Conservation (phyloP, 208 protist species). For the Naegleria gruberi region DNA sequence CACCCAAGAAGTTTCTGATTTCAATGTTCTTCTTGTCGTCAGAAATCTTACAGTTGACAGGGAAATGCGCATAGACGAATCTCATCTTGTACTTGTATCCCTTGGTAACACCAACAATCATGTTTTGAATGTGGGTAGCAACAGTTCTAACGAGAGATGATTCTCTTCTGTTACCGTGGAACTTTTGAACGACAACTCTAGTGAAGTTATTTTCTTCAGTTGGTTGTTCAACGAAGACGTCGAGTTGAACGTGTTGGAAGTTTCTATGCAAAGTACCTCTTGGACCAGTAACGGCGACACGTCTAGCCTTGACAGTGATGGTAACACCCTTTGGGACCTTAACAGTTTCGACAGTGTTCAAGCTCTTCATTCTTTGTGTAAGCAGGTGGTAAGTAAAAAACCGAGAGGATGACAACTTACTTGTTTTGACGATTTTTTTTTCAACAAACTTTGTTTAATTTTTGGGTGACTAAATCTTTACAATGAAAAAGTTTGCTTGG, state of each 20-base stretch:
- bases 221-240: constrained; percentile 50
- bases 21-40: constrained; percentile 82
- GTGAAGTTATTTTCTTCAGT: constrained; percentile 30
- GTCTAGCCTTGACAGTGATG: constrained; percentile 55
- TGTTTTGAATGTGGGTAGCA: constrained; percentile 91
- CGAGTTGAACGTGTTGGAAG: constrained; percentile 82
- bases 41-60: constrained; percentile 87
- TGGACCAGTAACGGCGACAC: constrained; percentile 87
- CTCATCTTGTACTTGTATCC: constrained; percentile 98
- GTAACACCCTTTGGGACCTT: constrained; percentile 44
- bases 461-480: neutral
- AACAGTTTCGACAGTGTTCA: neutral
- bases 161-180: constrained; percentile 88
- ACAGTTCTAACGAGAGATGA: constrained; percentile 89
- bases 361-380: neutral
- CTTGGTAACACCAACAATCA: constrained; percentile 97
- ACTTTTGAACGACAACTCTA: constrained; percentile 71
- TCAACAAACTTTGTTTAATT: neutral
- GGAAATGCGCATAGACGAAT: constrained; percentile 98
- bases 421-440: neutral
- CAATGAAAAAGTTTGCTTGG: neutral
- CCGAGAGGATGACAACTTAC: neutral
- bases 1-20: constrained; percentile 99
- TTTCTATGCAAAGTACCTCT: constrained; percentile 82
- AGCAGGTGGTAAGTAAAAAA: neutral